Conservation (phyloP, 768 basidiomycete species). For the Mycena sanguinolenta region DNA sequence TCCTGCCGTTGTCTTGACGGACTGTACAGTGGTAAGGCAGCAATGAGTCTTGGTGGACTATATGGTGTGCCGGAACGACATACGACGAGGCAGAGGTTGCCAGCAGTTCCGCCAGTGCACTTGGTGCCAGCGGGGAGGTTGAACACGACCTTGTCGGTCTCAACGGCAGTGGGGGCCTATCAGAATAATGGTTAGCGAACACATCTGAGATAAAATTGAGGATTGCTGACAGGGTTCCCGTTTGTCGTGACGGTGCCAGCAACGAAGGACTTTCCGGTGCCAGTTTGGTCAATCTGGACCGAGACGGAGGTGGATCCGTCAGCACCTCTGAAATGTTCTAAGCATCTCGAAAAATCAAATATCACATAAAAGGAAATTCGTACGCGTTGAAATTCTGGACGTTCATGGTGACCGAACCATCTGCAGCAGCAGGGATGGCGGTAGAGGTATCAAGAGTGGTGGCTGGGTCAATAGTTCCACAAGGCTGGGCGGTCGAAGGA, state of each 20-base stretch:
- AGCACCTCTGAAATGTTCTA: slow-evolving; percentile 24
- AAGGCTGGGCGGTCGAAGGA: slow-evolving; percentile 35
- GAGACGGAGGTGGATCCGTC: slow-evolving; percentile 39
- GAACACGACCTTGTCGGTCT: slow-evolving; percentile 57
- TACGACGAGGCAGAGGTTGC: slow-evolving; percentile 64
- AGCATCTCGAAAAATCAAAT: not conserved
- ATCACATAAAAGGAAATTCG: not conserved
- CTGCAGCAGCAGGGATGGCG: slow-evolving; percentile 37
- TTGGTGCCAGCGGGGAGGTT: slow-evolving; percentile 62
- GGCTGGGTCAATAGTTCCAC: slow-evolving; percentile 35
- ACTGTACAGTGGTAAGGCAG: slow-evolving; percentile 37
- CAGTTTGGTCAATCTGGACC: slow-evolving; percentile 33
- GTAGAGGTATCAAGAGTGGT: slow-evolving; percentile 39
- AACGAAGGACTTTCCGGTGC: slow-evolving; percentile 33
- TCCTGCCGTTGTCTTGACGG: slow-evolving; percentile 61
- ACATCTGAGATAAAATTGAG: not conserved
- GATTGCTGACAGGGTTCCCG: slow-evolving; percentile 34
- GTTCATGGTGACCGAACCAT: slow-evolving; percentile 46
- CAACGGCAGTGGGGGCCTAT: slow-evolving; percentile 54
- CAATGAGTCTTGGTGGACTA: not conserved
- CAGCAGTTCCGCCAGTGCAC: slow-evolving; percentile 62
- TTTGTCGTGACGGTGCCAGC: slow-evolving; percentile 38
- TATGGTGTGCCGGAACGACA: slow-evolving; percentile 27
- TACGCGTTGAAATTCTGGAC: slow-evolving; percentile 54
- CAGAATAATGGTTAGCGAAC: not conserved